A percentile compares a stretch with the other conserved stretches of the same genome.
Evolutionary conservation across 345 rosid genomes (phyloP).

Genomic region (Populus euphratica): DNA sequence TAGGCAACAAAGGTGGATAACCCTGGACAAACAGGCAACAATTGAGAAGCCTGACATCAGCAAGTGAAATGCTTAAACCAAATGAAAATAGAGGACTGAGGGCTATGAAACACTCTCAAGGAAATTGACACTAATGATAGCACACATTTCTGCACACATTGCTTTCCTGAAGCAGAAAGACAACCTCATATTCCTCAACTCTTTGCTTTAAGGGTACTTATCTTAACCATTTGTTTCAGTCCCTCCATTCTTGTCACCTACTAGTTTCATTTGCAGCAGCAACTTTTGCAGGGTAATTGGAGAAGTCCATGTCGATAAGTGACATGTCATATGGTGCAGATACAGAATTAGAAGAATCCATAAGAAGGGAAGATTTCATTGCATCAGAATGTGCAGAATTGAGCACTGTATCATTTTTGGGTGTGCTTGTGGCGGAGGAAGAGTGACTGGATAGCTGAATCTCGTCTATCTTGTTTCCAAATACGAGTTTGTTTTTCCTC

Average conservation of each 20-base stretch:
- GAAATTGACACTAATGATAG: slow-evolving; percentile 8
- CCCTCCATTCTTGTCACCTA: slow-evolving; percentile 40
- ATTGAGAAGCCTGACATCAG: slow-evolving; percentile 5
- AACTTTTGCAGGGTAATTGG: slow-evolving; percentile 68
- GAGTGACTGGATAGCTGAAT: slow-evolving; percentile 65
- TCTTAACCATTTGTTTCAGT: slow-evolving; percentile 18
- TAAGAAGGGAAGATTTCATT: slow-evolving; percentile 67
- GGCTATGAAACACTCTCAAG: slow-evolving; percentile 2
- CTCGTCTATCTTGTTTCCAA: slow-evolving; percentile 74
- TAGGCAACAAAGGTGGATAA: not conserved
- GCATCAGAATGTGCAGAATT: slow-evolving; percentile 42
- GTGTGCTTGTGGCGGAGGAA: slow-evolving; percentile 63
- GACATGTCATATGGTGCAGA: slow-evolving; percentile 72
- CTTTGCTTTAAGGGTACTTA: slow-evolving; percentile 1
- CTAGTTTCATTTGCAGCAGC: slow-evolving; percentile 60
- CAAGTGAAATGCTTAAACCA: slow-evolving; percentile 9
- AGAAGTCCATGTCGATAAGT: slow-evolving; percentile 81
- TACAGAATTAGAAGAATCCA: slow-evolving; percentile 52
- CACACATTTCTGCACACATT: slow-evolving; percentile 10
- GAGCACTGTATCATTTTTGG: slow-evolving; percentile 30
- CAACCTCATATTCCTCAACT: not conserved
- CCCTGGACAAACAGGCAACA: slow-evolving; percentile 6
- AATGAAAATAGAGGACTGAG: not conserved
- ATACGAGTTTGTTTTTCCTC: slow-evolving; percentile 64
- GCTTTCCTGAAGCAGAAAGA: slow-evolving; percentile 13